Percentiles rank a stretch among this genome's conserved stretches.
phyloP scores from a whole-genome alignment of 192 early-diverging fungal species.

The Gryganskiella cystojenkinii region DNA sequence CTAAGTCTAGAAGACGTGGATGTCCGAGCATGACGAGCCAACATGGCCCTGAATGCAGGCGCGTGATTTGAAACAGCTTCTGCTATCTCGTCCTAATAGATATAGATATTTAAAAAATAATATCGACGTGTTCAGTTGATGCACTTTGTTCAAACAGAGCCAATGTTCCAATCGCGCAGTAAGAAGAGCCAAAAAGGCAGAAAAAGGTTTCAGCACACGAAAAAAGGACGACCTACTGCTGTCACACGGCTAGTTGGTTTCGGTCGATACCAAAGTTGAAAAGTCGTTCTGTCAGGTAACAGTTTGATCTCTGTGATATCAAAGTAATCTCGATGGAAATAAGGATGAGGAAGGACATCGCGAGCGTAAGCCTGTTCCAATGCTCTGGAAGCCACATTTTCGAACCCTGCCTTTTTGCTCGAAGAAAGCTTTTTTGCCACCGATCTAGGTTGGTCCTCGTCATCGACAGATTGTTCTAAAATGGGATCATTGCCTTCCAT shows the following conservation, averaged over 20 bases:
- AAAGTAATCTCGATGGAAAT: constrained; percentile 22
- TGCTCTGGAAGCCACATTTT: constrained; percentile 41
- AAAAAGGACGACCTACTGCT: constrained; percentile 9
- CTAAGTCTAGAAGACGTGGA: constrained; percentile 25
- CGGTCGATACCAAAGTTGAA: constrained; percentile 42
- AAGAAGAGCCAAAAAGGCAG: neutral
- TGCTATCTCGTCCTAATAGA: constrained; percentile 27
- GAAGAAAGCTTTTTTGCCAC: too few relatives aligned
- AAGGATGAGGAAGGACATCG: constrained; percentile 35
- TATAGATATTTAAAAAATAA: neutral
- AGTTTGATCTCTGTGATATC: constrained; percentile 41
- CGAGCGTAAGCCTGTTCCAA: constrained; percentile 35
- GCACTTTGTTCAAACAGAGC: neutral
- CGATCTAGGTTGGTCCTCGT: too few relatives aligned
- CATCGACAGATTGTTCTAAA: too few relatives aligned
- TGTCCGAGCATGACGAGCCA: constrained; percentile 31
- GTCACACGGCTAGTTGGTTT: constrained; percentile 15
- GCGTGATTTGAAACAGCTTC: constrained; percentile 22
- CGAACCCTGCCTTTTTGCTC: constrained; percentile 18
- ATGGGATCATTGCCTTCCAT: neutral
- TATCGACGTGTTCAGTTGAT: too few relatives aligned
- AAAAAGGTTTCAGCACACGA: neutral
- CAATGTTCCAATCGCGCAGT: too few relatives aligned
- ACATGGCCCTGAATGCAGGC: constrained; percentile 31
- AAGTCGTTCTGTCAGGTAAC: constrained; percentile 37